Evolutionary conservation across 2,329 filamentous ascomycete species (phyloP).

Genomic region (Fusarium secorum): DNA sequence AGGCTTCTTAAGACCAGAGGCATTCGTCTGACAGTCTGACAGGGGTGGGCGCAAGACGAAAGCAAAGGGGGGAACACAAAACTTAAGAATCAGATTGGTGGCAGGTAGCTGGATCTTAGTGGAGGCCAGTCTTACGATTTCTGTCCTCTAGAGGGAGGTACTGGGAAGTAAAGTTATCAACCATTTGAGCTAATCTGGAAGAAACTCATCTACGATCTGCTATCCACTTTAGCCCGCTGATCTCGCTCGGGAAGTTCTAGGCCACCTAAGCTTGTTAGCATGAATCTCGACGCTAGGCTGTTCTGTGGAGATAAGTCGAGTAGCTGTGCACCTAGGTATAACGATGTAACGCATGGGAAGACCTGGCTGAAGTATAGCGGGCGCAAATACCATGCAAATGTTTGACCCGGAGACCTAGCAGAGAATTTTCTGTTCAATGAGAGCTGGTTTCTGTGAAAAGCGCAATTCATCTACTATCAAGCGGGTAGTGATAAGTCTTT

Average conservation of each 20-base stretch:
- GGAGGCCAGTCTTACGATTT: neutral
- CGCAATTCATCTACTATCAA: neutral
- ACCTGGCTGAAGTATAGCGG: neutral
- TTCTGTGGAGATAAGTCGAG: neutral
- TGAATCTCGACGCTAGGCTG: neutral
- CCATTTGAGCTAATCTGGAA: slow-evolving; percentile 28
- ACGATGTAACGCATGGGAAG: neutral
- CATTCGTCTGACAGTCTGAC: slow-evolving; percentile 10
- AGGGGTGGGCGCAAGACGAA: slow-evolving; percentile 20
- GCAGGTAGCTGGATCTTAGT: neutral
- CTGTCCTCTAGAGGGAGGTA: neutral
- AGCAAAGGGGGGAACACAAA: neutral
- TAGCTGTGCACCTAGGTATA: neutral
- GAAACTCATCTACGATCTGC: neutral
- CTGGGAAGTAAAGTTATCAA: slow-evolving; percentile 6
- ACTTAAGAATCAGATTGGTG: neutral
- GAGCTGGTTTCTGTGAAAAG: neutral
- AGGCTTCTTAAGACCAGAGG: neutral
- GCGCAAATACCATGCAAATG: neutral
- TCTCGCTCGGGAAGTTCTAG: slow-evolving; percentile 26
- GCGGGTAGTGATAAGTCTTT: neutral
- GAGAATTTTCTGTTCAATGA: neutral
- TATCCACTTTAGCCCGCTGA: slow-evolving; percentile 26
- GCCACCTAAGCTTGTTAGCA: slow-evolving; percentile 10
- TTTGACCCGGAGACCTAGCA: neutral